Evolutionary conservation across 1,139 yeast species (phyloP).

Genomic region (Debaryomyces coudertii): DNA sequence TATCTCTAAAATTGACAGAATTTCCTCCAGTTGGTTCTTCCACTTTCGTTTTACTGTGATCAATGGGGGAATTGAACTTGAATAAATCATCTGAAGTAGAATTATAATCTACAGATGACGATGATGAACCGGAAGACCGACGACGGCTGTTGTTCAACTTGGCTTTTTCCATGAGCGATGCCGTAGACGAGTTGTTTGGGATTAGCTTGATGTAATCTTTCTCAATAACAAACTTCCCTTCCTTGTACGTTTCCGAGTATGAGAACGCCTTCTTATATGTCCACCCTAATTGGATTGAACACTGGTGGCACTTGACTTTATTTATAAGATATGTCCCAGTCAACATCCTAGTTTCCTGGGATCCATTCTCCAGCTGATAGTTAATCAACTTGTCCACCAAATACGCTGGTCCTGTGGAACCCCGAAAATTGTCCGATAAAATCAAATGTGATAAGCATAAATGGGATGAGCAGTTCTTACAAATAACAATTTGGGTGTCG

Average conservation of each 20-base stretch:
- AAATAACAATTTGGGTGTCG: constrained; percentile 49
- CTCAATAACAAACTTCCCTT: constrained; percentile 78
- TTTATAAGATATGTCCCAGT: constrained; percentile 74
- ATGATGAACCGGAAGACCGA: constrained; percentile 17
- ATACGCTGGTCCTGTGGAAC: constrained; percentile 56
- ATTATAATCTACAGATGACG: constrained; percentile 9
- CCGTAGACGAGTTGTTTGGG: constrained; percentile 32
- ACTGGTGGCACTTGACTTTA: constrained; percentile 68
- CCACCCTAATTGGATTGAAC: constrained; percentile 74
- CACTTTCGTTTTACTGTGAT: constrained; percentile 4
- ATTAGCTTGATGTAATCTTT: constrained; percentile 29
- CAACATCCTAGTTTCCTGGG: constrained; percentile 54
- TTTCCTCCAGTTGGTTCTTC: neutral
- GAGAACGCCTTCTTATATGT: constrained; percentile 64
- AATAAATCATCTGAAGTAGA: constrained; percentile 5
- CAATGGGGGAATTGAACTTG: neutral
- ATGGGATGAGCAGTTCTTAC: constrained; percentile 56
- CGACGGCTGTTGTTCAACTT: constrained; percentile 31
- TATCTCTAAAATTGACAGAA: constrained; percentile 18
- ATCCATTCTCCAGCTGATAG: constrained; percentile 32
- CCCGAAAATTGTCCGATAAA: constrained; percentile 53
- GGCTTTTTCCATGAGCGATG: constrained; percentile 33
- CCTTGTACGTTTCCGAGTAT: constrained; percentile 67
- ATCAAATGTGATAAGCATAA: constrained; percentile 51
- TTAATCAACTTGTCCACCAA: constrained; percentile 55